phyloP scores from a whole-genome alignment of 2,329 filamentous ascomycete genomes.

The Endothia cerciana region DNA sequence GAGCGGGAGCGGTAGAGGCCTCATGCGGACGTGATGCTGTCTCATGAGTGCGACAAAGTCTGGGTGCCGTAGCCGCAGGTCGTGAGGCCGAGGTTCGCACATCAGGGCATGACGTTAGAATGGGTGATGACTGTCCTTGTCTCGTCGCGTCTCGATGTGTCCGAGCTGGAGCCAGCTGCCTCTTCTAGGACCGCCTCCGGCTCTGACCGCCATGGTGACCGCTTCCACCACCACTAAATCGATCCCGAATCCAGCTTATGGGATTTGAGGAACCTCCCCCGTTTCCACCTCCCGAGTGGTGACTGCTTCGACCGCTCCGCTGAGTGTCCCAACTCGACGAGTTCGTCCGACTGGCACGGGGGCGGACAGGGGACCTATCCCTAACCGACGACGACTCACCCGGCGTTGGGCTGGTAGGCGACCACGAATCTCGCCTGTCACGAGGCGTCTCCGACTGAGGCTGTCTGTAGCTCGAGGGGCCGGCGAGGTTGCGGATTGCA shows the following conservation, averaged over 20 bases:
- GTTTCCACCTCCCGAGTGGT: slow-evolving; percentile 2
- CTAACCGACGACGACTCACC: slow-evolving; percentile 23
- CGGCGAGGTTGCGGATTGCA: slow-evolving; percentile 33
- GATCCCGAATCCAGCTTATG: slow-evolving; percentile 35
- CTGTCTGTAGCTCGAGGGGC: slow-evolving; percentile 16
- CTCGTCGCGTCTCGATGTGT: background rate
- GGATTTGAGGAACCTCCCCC: slow-evolving; percentile 26
- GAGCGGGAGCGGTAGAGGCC: background rate
- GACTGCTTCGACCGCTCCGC: slow-evolving; percentile 12
- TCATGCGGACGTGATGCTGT: background rate
- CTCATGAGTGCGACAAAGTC: background rate
- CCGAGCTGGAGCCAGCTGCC: background rate
- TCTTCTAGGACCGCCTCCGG: slow-evolving; percentile 27
- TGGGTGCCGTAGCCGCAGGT: background rate
- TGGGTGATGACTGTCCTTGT: background rate
- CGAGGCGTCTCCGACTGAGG: slow-evolving; percentile 4
- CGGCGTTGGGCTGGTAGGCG: slow-evolving; percentile 26
- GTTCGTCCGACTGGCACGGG: slow-evolving; percentile 7
- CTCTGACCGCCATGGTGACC: background rate
- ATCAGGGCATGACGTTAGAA: background rate
- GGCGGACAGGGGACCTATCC: slow-evolving; percentile 24
- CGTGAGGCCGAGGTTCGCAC: background rate
- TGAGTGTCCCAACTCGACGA: slow-evolving; percentile 18
- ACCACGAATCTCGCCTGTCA: slow-evolving; percentile 27
- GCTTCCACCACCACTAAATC: slow-evolving; percentile 26